Evolutionary conservation across 768 basidiomycete genomes (phyloP), one percentile per base, ranked within the genome.

Genomic region (Mycena rebaudengoi): DNA sequence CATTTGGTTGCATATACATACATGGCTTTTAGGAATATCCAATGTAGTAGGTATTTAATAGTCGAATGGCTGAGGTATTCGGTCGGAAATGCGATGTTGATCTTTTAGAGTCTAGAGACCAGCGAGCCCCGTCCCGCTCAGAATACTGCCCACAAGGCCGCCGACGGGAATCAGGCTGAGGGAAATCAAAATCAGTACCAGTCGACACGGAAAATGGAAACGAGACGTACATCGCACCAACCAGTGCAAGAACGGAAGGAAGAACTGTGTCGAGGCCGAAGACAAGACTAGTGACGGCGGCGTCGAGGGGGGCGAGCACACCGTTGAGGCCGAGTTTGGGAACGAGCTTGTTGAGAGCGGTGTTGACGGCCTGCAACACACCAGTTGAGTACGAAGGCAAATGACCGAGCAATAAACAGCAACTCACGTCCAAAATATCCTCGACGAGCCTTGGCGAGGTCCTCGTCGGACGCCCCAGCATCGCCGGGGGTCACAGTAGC

Each of bases 341-440:
- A 41, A 64, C 48, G 14, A 63, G 62, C 30, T 18, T 37, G 50
- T 64, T 64, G 14, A 64, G 62, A 7, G 62, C 62, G 6, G 45
- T 35, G 37, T 54, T 54, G 7, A 50, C 18, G 37, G 33, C 39
- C 61, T 62, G 23, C 1, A 1, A 32, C 13, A 18, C 12, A 41
- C 20, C 28, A 10, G 16, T 14, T 25, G 46, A 26, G n/a, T 12
- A 11, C 26, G 21, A 21, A 2, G 25, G 23, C 23, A 18, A 40
- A 13, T 6, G 11, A 14, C 20, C 14, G 33, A 10, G 14, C 18
- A 45, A 39, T 12, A 16, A 28, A 18, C 5, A 18, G 37, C 14
- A 5, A 39, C 35, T 37, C 12, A 64, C 56, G 30, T 57, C 40
- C 2, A 58, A 16, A 6, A 53, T 11, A 7, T 23, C 23, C 8